Percentiles rank a stretch among this genome's conserved stretches.
Conservation (phyloP, 2,329 filamentous ascomycete species). For the Calonectria pteridis region DNA sequence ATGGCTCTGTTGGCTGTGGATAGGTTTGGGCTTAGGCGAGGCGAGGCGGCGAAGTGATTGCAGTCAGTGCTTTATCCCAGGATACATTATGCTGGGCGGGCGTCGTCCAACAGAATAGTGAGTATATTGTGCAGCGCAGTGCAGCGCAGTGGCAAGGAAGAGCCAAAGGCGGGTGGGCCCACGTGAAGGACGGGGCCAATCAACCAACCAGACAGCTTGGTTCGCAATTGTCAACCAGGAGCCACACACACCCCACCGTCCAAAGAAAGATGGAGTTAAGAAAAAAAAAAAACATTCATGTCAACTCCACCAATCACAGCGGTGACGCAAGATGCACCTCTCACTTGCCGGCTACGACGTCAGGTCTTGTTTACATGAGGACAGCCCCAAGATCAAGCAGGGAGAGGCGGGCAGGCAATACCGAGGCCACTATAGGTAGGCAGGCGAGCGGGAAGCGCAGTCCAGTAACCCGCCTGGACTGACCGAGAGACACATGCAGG, state of each 20-base stretch:
- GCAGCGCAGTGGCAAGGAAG: not conserved
- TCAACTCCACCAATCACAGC: slow-evolving; percentile 9
- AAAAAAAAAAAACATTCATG: not conserved
- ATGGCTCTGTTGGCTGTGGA: not conserved
- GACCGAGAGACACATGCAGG: slow-evolving; percentile 6
- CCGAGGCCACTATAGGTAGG: slow-evolving; percentile 1
- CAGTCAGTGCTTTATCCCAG: not conserved
- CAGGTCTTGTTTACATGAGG: not conserved
- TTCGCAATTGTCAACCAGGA: not conserved
- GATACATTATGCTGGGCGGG: not conserved
- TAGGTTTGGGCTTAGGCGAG: not conserved
- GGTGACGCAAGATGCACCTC: not conserved
- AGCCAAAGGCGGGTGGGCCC: not conserved
- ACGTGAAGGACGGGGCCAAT: not conserved
- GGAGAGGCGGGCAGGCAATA: slow-evolving; percentile 1
- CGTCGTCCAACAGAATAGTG: not conserved
- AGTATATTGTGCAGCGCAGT: not conserved
- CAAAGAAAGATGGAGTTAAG: not conserved
- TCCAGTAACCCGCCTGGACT: not conserved
- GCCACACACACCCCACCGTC: not conserved
- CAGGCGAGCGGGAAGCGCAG: not conserved
- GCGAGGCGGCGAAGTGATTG: not conserved
- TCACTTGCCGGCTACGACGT: slow-evolving; percentile 8
- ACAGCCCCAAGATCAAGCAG: not conserved
- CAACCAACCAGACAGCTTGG: not conserved